Base-by-base conservation (phyloP, 352 stramenopile genomes). In the Phytophthora pseudosyringae region DNA sequence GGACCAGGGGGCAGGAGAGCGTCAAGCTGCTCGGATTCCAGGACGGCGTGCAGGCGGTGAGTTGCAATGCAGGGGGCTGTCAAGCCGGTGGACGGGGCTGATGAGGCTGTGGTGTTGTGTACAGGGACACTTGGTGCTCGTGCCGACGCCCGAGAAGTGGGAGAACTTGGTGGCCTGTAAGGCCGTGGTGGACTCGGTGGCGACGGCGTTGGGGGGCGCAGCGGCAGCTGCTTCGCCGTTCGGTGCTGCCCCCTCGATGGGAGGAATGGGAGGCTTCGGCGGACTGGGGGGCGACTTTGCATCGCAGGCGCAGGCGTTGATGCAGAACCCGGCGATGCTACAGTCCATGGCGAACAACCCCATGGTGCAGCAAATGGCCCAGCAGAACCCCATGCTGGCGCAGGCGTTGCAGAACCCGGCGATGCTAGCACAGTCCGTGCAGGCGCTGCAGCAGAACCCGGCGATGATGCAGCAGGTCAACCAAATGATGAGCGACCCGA, bases 401-500 rank as follows among this genome's bases (percentile, higher is more conserved):
- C 87, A 94, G 68, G 79, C 79, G 9, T 47, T 95, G 53, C 80
- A 90, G 66, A 92, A 93, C 46, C 87, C 87, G n/a, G 71, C 78
- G 18, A 59, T 93, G 49, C 67, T 95, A 32, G 50, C 72, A 26
- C 83, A 94, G 70, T 83, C 83, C 16, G 62, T 95, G 46, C 76
- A 88, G 47, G 71, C 70, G 9, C 54, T 94, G 47, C 83, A 94
- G 67, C 85, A 90, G 51, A 91, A 95, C 64, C 85, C 87, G 0
- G 73, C 68, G 39, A 93, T 94, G 85, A 86, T 91, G 76, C 80
- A 93, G 45, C 85, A 93, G 64, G 63, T 95, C 18, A 82, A 69
- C 41, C 87, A 94, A 53, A 85, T 94, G 78, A 93, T 95, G 85
- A 78, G 72, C 35, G 77, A 92, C 59, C 86, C 87, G 25, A 84